Evolutionary conservation across 2,329 filamentous ascomycete genomes (phyloP), one percentile per base, ranked within the genome.

Genomic region (Monilinia fructigena): DNA sequence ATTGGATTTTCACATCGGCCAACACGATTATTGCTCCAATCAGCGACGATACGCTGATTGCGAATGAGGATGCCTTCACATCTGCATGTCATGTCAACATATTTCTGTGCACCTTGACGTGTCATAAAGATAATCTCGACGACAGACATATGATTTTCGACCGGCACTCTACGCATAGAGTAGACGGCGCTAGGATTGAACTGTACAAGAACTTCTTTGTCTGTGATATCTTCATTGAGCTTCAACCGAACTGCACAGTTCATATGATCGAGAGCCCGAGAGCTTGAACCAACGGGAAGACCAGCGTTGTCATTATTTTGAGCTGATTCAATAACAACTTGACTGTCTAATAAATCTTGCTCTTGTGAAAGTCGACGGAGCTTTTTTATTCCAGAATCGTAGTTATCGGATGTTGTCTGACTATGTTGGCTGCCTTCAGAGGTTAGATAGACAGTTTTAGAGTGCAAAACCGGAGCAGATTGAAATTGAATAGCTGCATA

Each of bases 1-100:
- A 11, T 11, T n/a, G 4, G 4, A 1, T 16, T 3, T 10, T 8
- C n/a, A 26, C 42, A 23, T 10, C 26, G 42, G 0, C 4, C 42
- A 2, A 48, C 26, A 14, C 20, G 56, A 1, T 60, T 28, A 1
- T 3, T 16, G 26, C 31, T n/a, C 56, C 56, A 60, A 2, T 12
- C 48, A 2, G 45, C 56, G 1, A 35, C 6, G 4, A 60, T 6
- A 7, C 18, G n/a, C 14, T 20, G 14, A 0, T 23, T 16, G 10
- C 10, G 42, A 35, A 60, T 23, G 18, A 47, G 26, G 2, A 60
- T 23, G 4, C 7, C 23, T 23, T 60, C 18, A 18, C 4, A 10
- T n/a, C 8, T n/a, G 4, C 12, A 18, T 3, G 42, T 35, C 18
- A n/a, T 31, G 26, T 20, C 28, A 16, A 60, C n/a, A 14, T 31